Evolutionary conservation across 345 rosid species (phyloP).

Genomic region (Hevea brasiliensis): DNA sequence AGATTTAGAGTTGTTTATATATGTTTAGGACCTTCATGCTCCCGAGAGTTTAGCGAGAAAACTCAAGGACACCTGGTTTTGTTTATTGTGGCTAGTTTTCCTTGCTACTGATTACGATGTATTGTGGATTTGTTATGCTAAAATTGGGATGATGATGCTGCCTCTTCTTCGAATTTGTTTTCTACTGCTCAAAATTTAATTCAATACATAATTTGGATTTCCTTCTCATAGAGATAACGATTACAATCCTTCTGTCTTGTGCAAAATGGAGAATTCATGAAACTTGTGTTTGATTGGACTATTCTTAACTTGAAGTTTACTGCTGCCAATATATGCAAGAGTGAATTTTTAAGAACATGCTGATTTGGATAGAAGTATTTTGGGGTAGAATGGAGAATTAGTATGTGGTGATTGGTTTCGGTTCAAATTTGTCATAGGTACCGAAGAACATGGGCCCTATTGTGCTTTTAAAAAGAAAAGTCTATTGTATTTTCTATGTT

Average conservation of each 20-base stretch:
- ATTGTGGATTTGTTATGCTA: neutral
- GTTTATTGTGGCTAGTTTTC: neutral
- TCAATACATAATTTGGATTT: neutral
- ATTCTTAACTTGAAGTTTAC: too few species aligned
- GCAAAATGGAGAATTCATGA: too few species aligned
- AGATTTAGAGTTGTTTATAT: neutral
- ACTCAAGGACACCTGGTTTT: neutral
- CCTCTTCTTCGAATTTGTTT: neutral
- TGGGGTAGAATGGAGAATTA: too few species aligned
- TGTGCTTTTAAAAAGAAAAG: neutral
- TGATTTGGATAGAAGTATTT: too few species aligned
- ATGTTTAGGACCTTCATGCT: neutral
- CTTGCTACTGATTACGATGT: too few species aligned
- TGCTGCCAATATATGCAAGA: too few species aligned
- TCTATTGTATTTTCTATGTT: too few species aligned
- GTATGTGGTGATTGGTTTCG: neutral
- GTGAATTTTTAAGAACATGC: neutral
- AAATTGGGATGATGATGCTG: neutral
- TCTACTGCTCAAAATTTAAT: neutral
- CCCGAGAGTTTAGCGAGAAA: neutral
- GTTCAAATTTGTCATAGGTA: neutral
- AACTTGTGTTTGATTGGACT: too few species aligned
- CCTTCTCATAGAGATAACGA: neutral
- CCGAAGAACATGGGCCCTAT: neutral
- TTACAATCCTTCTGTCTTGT: too few species aligned